phyloP scores from a whole-genome alignment of 2,329 filamentous ascomycete genomes.

The Trichophyton benhamiae region DNA sequence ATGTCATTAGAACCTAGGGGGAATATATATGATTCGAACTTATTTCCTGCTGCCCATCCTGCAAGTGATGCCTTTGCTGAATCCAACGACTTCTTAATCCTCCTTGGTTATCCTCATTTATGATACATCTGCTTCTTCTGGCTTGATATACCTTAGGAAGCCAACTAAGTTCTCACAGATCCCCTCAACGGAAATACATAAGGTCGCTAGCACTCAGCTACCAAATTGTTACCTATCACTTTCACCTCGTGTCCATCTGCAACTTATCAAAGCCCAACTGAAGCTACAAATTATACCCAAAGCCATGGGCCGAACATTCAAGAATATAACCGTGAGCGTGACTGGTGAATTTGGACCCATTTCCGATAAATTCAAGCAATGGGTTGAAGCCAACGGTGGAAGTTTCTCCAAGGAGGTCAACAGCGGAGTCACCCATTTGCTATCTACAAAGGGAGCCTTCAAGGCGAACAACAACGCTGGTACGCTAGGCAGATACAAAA shows the following conservation, averaged over 20 bases:
- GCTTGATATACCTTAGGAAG: too few relatives aligned
- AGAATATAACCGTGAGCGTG: slow-evolving; percentile 42
- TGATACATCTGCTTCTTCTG: too few relatives aligned
- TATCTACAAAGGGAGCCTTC: slow-evolving; percentile 53
- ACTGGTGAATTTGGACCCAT: slow-evolving; percentile 46
- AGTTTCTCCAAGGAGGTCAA: slow-evolving; percentile 41
- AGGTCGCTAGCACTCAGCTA: background rate
- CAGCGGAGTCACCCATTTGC: slow-evolving; percentile 55
- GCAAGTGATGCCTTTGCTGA: background rate
- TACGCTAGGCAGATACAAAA: slow-evolving; percentile 13
- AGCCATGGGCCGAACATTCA: slow-evolving; percentile 37
- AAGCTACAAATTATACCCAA: background rate
- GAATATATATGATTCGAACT: background rate
- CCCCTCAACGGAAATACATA: background rate
- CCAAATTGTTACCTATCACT: background rate
- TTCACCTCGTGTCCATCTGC: background rate
- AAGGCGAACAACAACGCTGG: slow-evolving; percentile 35
- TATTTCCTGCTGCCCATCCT: background rate
- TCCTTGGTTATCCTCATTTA: background rate
- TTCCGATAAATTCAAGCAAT: slow-evolving; percentile 48
- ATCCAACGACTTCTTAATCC: background rate
- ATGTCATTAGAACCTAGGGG: background rate
- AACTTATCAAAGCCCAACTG: background rate
- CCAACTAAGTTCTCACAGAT: background rate
- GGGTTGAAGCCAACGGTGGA: slow-evolving; percentile 54